Base-by-base conservation (phyloP, 2,329 filamentous ascomycete genomes). In the Ilyonectria sp. region DNA sequence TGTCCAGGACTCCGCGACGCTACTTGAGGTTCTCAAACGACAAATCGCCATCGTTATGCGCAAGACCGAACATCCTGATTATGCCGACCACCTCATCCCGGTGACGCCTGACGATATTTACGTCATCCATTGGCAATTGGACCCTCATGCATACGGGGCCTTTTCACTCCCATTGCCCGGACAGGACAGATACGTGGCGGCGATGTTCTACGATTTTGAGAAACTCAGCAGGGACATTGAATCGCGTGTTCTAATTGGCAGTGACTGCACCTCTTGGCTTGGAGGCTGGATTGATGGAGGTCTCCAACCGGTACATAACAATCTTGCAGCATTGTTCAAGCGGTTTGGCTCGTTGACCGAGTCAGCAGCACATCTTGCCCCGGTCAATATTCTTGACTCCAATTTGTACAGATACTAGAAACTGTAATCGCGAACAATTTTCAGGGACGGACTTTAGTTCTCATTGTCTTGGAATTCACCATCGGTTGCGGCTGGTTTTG, bases 131-230 rank as follows among this genome's bases (percentile, higher is more conserved):
- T 50, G 26, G 47, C 26, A 23, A 7, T 26, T 52, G 13, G 47
- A 52, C 31, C 23, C 15, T 9, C 33, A 52, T 26, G 8, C 26
- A 15, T 52, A 52, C 15, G 26, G 47, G 13, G 47, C 47, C 5
- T 52, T 52, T 26, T 31, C 47, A 15, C 47, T 52, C n/a, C 23
- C 23, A 19, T 33, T 33, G 3, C 47, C 26, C 10, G 47, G 47
- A 4, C 47, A 52, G 9, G 47, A 52, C 26, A 52, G 17, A 9
- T 11, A 52, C 21, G 31, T 52, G 17, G 26, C 47, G 9, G 26
- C 47, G 8, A 31, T 52, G 47, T 52, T 52, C 17, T 52, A 52
- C 10, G 47, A 31, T 26, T 52, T 31, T n/a, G 47, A 52, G 47
- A 52, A 52, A 23, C 47, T 52, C 26, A 52, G n/a, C 47, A 26